Percentiles rank a stretch among this genome's conserved stretches.
Conservation (phyloP, 176 grass and related monocot genomes). For the Musa beccarii region DNA sequence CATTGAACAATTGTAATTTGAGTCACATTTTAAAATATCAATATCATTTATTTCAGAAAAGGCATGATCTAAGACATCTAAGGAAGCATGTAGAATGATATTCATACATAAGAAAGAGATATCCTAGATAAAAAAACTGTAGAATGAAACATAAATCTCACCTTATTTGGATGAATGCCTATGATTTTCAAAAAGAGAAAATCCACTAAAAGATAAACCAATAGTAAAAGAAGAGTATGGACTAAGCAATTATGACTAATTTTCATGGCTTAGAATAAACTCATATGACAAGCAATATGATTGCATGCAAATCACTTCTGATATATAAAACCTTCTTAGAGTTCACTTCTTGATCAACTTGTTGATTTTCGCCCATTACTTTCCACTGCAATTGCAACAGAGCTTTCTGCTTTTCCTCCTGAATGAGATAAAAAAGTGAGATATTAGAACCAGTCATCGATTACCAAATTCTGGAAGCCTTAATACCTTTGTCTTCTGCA, state of each 20-base stretch:
- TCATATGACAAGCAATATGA: background rate
- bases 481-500: constrained; percentile 91
- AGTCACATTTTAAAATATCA: no score
- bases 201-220: background rate
- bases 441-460: constrained; percentile 13
- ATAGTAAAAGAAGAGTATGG: background rate
- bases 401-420: constrained; percentile 97
- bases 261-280: background rate
- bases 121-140: background rate
- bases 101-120: background rate
- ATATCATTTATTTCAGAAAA: no score
- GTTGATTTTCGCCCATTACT: constrained; percentile 96
- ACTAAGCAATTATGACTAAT: background rate
- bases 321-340: constrained; percentile 63
- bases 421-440: constrained; percentile 25
- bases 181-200: background rate
- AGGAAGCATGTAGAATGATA: background rate
- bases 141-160: background rate
- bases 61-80: background rate
- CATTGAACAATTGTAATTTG: no score
- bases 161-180: background rate
- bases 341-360: constrained; percentile 88
- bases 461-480: background rate
- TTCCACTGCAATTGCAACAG: constrained; percentile 91
- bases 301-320: background rate